phyloP scores from a whole-genome alignment of 129 eudicot genomes.

The Artemisia argyi region DNA sequence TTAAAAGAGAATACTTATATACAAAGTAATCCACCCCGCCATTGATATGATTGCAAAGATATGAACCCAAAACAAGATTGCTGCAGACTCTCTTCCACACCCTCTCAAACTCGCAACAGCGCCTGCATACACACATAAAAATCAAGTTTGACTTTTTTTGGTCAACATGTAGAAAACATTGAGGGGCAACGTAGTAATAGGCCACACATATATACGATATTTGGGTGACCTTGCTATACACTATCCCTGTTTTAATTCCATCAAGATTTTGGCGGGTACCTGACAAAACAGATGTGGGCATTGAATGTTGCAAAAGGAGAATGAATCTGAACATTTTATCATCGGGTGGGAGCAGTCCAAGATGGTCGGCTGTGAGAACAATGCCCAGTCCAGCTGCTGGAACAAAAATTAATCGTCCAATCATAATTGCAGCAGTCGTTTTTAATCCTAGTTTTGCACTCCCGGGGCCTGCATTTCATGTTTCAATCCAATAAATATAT shows the following conservation, averaged over 20 bases:
- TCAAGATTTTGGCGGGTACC: slow-evolving; percentile 42
- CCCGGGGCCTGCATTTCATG: slow-evolving; percentile 67
- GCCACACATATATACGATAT: no score
- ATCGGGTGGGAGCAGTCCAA: slow-evolving; percentile 80
- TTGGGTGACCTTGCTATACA: no score
- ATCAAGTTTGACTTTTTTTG: slow-evolving; percentile 10
- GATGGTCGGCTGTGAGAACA: slow-evolving; percentile 81
- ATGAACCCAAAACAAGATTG: slow-evolving; percentile 97
- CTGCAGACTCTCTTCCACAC: slow-evolving; percentile 91
- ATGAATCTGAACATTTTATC: slow-evolving; percentile 97
- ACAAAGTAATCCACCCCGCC: slow-evolving; percentile 96
- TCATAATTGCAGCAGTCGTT: slow-evolving; percentile 84
- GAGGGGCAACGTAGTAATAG: no score
- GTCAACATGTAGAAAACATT: background rate
- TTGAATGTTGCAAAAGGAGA: slow-evolving; percentile 91
- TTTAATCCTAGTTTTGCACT: slow-evolving; percentile 84
- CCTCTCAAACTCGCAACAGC: slow-evolving; percentile 97
- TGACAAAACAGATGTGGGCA: slow-evolving; percentile 98
- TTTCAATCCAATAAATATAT: background rate
- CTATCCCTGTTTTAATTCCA: no score
- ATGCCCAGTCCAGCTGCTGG: slow-evolving; percentile 88
- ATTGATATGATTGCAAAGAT: slow-evolving; percentile 82
- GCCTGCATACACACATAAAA: slow-evolving; percentile 43
- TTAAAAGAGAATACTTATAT: slow-evolving; percentile 71
- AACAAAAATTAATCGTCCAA: slow-evolving; percentile 79